Evolutionary conservation across 345 rosid species (phyloP), one percentile per base, ranked within the genome.

Genomic region (Erodium maritimum): DNA sequence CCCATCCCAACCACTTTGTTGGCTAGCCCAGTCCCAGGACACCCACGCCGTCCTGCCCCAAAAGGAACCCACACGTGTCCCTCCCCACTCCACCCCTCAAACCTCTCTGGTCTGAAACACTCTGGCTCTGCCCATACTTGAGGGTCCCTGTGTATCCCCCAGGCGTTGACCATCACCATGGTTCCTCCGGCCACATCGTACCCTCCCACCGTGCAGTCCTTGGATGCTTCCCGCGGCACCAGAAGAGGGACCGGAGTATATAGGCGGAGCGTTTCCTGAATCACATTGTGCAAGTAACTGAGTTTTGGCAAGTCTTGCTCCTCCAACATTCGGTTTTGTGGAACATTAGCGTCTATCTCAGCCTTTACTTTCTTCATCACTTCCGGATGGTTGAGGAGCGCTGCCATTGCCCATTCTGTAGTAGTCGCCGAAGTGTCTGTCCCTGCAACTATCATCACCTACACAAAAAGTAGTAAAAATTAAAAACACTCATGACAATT

Each of bases 101-200:
- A 68, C 20, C 70, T 66, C 55, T 68, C 69, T 0, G 72, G 72
- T 61, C 20, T 57, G 57, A 67, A 72, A 2, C 13, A 60, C 0
- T 56, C 21, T 0, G 72, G 70, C 2, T 72, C 76, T 7, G 16
- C 54, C 72, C 80, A 69, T 21, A 61, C 9, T 16, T 57, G n/a
- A 2, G 64, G 74, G 64, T 69, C 70, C 50, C 59, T 53, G 42
- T 81, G 83, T 20, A 76, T 50, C 1, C 66, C 61, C 80, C 78
- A 70, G 0, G 34, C 59, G 12, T 74, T 79, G 1, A 66, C 57
- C 19, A 70, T 1, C 45, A 81, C 22, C 73, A 74, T 77, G 2
- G 83, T 70, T 17, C 80, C 68, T 5, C 34, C 33, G 8, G 76
- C 73, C 12, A 81, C 57, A 8, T 18, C 50, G 58, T 67, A 76